phyloP scores from a whole-genome alignment of 202 grass and related monocot genomes.

The Musa balbisiana region DNA sequence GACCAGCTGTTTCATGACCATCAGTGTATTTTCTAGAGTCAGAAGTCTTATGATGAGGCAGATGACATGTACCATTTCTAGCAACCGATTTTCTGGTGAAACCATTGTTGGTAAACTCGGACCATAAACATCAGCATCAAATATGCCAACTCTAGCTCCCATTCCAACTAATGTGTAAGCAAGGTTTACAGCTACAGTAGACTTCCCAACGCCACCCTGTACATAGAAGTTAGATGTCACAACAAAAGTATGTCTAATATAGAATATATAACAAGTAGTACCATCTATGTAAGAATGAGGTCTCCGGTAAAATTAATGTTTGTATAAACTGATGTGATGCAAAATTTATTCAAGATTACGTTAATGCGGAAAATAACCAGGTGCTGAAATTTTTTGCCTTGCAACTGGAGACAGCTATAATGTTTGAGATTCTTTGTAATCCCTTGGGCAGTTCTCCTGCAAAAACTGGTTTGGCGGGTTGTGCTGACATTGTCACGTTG shows the following conservation, averaged over 20 bases:
- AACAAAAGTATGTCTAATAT: not conserved
- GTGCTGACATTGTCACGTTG: slow-evolving; percentile 84
- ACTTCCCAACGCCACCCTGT: slow-evolving; percentile 95
- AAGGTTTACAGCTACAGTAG: slow-evolving; percentile 88
- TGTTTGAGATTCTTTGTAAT: slow-evolving; percentile 84
- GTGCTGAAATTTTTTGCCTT: slow-evolving; percentile 43
- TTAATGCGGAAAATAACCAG: not conserved
- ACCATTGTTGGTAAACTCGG: slow-evolving; percentile 98
- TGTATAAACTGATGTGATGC: not conserved
- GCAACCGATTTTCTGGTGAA: slow-evolving; percentile 77
- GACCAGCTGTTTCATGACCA: slow-evolving; percentile 88
- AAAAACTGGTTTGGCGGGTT: slow-evolving; percentile 73
- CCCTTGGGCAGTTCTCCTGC: slow-evolving; percentile 78
- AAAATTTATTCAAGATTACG: not conserved
- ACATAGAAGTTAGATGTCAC: not conserved
- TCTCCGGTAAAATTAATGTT: not conserved
- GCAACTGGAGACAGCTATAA: slow-evolving; percentile 96
- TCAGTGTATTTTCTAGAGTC: slow-evolving; percentile 42
- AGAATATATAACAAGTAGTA: not conserved
- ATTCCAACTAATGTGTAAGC: slow-evolving; percentile 88
- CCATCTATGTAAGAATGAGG: not conserved
- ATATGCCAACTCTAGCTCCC: slow-evolving; percentile 95
- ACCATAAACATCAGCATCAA: slow-evolving; percentile 90
- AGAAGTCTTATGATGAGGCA: slow-evolving; percentile 29
- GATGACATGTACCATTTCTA: slow-evolving; percentile 71